Evolutionary conservation across 2,329 filamentous ascomycete species (phyloP).

Genomic region (Simplicillium aogashimaense): DNA sequence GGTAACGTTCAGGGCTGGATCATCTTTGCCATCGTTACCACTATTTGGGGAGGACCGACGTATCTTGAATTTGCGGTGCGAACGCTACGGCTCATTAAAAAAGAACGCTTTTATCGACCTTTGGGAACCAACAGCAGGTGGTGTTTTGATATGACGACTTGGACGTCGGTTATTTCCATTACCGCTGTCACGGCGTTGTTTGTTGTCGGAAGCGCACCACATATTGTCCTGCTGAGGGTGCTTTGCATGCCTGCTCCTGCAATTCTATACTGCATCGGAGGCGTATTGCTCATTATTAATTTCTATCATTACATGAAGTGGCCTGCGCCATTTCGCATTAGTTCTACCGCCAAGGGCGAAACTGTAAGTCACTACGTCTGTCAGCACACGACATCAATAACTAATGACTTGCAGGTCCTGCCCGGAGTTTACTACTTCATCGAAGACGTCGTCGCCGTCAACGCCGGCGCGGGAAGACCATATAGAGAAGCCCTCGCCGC

Average conservation of each 20-base stretch:
- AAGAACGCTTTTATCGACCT: slow-evolving; percentile 38
- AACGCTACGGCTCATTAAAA: slow-evolving; percentile 35
- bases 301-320: slow-evolving; percentile 24
- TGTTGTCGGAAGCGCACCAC: slow-evolving; percentile 39
- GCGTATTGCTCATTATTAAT: slow-evolving; percentile 26
- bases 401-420: slow-evolving; percentile 29
- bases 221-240: slow-evolving; percentile 36
- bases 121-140: slow-evolving; percentile 34
- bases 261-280: slow-evolving; percentile 37
- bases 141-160: slow-evolving; percentile 40
- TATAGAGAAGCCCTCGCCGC: slow-evolving; percentile 31
- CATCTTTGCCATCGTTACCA: slow-evolving; percentile 42
- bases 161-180: slow-evolving; percentile 35
- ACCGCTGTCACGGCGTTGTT: slow-evolving; percentile 38
- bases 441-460: slow-evolving; percentile 59
- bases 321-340: slow-evolving; percentile 50
- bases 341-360: slow-evolving; percentile 49
- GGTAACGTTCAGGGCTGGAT: slow-evolving; percentile 27
- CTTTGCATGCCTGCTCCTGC: slow-evolving; percentile 41
- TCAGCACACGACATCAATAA: not conserved
- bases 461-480: slow-evolving; percentile 44
- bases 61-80: slow-evolving; percentile 42
- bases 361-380: slow-evolving; percentile 13
- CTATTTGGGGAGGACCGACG: slow-evolving; percentile 45
- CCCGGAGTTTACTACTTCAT: slow-evolving; percentile 56